These are phyloP conservation scores for Verticillium alfalfae DNA, from an alignment of 2,329 filamentous ascomycete genomes.

Conservation along the genomic window DNA sequence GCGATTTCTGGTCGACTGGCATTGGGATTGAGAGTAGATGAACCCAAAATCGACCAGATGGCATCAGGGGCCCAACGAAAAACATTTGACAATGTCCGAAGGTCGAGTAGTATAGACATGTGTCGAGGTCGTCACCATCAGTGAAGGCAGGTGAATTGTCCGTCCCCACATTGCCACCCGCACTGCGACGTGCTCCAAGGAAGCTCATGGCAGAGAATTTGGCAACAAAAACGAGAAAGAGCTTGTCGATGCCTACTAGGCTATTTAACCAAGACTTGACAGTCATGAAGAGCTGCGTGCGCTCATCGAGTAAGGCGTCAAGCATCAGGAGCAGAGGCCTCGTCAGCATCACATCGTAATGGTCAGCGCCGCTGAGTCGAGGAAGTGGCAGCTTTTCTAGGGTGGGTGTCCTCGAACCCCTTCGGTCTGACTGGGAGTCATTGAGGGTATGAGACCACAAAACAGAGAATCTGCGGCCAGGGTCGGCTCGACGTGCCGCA, in stretches of 20 bases:
- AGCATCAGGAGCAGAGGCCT: constrained; percentile 77
- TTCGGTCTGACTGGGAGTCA: constrained; percentile 36
- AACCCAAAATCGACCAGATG: constrained; percentile 66
- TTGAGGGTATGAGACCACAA: constrained; percentile 78
- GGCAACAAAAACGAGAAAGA: constrained; percentile 55
- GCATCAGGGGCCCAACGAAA: constrained; percentile 62
- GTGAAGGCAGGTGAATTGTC: constrained; percentile 29
- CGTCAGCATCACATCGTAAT: constrained; percentile 70
- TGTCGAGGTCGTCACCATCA: constrained; percentile 64
- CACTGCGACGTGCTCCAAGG: constrained; percentile 26
- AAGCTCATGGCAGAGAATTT: constrained; percentile 54
- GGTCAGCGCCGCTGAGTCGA: constrained; percentile 49
- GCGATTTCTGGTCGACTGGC: constrained; percentile 37
- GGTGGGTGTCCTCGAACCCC: constrained; percentile 31
- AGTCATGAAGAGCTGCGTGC: constrained; percentile 69
- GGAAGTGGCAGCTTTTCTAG: constrained; percentile 25
- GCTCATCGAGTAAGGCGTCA: constrained; percentile 69
- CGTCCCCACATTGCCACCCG: constrained; percentile 15
- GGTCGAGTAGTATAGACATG: constrained; percentile 74
- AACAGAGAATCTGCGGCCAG: constrained; percentile 65
- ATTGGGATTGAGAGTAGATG: constrained; percentile 47
- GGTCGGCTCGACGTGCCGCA: constrained; percentile 46
- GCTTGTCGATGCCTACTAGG: constrained; percentile 57
- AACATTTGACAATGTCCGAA: constrained; percentile 69
- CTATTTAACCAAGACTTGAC: constrained; percentile 76